Percentiles rank a stretch among this genome's conserved stretches.
Conservation (phyloP, 2,329 filamentous ascomycete species). For the Pestalotiopsis sp. region DNA sequence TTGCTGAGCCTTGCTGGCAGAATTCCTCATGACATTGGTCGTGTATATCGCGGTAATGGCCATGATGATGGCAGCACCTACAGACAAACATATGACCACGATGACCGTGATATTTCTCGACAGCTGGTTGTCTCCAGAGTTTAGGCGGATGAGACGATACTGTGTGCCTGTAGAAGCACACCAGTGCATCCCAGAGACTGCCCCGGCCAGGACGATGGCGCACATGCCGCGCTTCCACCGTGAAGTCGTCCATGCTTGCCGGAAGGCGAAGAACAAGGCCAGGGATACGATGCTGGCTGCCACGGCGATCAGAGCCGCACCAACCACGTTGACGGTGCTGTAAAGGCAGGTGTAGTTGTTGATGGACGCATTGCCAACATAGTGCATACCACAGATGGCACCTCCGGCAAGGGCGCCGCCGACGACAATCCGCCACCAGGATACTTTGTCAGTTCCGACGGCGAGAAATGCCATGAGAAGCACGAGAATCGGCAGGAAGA, state of each 20-base stretch:
- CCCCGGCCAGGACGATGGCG: constrained; percentile 67
- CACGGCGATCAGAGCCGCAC: constrained; percentile 71
- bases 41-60: constrained; percentile 55
- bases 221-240: constrained; percentile 74
- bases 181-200: constrained; percentile 88
- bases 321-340: constrained; percentile 58
- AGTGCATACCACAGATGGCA: constrained; percentile 84
- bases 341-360: constrained; percentile 73
- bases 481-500: constrained; percentile 77
- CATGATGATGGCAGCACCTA: constrained; percentile 61
- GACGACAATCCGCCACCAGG: constrained; percentile 56
- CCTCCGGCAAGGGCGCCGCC: constrained; percentile 72
- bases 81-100: constrained; percentile 68
- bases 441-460: constrained; percentile 60
- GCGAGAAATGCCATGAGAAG: constrained; percentile 71
- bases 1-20: constrained; percentile 60
- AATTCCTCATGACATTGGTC: constrained; percentile 51
- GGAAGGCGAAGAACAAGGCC: constrained; percentile 75
- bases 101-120: constrained; percentile 69
- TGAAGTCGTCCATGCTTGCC: constrained; percentile 73
- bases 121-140: constrained; percentile 39
- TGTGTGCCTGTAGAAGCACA: constrained; percentile 70
- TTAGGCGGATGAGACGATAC: constrained; percentile 58
- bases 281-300: constrained; percentile 70
- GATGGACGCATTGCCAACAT: constrained; percentile 81